phyloP scores from a whole-genome alignment of 2,329 filamentous ascomycete species.

The Graphilbum fragrans region DNA sequence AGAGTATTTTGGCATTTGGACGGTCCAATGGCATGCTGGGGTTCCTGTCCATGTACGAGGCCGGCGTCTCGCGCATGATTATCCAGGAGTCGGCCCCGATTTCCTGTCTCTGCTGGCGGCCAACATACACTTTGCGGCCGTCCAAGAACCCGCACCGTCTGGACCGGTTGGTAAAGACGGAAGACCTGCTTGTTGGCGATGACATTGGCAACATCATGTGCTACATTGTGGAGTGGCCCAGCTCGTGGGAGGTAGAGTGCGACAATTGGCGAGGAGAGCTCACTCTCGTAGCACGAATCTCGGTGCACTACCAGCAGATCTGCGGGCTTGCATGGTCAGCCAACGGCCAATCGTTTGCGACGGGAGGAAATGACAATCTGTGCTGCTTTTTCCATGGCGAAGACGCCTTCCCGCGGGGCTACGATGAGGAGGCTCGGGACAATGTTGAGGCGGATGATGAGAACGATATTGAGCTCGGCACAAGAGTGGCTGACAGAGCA shows the following conservation, averaged over 20 bases:
- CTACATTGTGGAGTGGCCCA: conserved; percentile 80
- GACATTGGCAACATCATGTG: conserved; percentile 75
- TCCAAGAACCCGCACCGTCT: conserved; percentile 36
- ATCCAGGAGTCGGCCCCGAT: conserved; percentile 60
- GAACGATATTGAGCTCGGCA: neutral
- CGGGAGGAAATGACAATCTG: conserved; percentile 84
- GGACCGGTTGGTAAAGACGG: conserved; percentile 47
- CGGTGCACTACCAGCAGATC: conserved; percentile 75
- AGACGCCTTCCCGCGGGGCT: conserved; percentile 32
- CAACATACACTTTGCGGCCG: conserved; percentile 40
- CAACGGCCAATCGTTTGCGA: conserved; percentile 66
- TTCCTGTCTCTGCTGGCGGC: conserved; percentile 73
- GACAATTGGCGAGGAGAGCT: conserved; percentile 68
- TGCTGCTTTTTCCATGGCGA: conserved; percentile 70
- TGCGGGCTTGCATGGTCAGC: conserved; percentile 85
- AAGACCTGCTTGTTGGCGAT: conserved; percentile 81
- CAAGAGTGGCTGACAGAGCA: neutral
- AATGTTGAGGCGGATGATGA: neutral
- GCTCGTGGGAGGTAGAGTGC: conserved; percentile 45
- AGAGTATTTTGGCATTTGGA: conserved; percentile 74
- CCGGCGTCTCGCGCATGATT: conserved; percentile 33
- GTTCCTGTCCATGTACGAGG: conserved; percentile 65
- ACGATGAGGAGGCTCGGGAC: neutral
- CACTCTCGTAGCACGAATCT: conserved; percentile 64
- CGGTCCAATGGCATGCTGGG: conserved; percentile 65